Base-by-base conservation (phyloP, 2,329 filamentous ascomycete species). In the Aspergillus sp. region DNA sequence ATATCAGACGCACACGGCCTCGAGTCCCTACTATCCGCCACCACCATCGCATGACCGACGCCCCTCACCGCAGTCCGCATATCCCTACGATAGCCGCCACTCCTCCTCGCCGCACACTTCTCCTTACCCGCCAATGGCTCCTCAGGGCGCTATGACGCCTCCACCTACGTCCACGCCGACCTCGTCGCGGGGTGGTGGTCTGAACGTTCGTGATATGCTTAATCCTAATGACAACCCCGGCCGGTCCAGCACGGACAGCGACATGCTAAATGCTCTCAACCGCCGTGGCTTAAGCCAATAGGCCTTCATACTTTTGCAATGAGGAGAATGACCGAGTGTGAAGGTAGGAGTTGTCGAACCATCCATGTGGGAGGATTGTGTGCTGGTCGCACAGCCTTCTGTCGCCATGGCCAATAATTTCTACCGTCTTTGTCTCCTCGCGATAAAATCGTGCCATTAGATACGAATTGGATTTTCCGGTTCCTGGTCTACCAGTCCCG, bases 161-260 rank as follows among this genome's bases (percentile, higher is more conserved):
- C 59, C 57, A 25, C 60, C 62, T 4, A 66, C 61, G 20, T 68
- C 68, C 23, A 64, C 54, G 42, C 70, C 55, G 44, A 60, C 53
- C 45, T 64, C 51, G 46, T 59, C 53, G 46, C 63, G 13, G 12
- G 13, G 73, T 43, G 68, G 65, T 45, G 71, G 71, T 4, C 64
- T 76, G 57, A 74, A 72, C 47, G 72, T 76, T 39, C 69, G 72
- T 41, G 73, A 75, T 49, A 73, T 76, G 66, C 59, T 76, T 27
- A 73, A 71, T 42, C 70, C 70, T 1, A 62, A 65, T 30, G 68
- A 72, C 46, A 60, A 63, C 48, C 59, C 62, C 19, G 64, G 67
- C 22, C 69, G 74, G 25, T 71, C 68, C 37, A 73, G 67, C 49
- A 72, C 69, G 23, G 74, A 76, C 57, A 76, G 71, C 51, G 71